Evolutionary conservation across 805 yeast genomes (phyloP).

Genomic region (Saccharomycopsis javanensis): DNA sequence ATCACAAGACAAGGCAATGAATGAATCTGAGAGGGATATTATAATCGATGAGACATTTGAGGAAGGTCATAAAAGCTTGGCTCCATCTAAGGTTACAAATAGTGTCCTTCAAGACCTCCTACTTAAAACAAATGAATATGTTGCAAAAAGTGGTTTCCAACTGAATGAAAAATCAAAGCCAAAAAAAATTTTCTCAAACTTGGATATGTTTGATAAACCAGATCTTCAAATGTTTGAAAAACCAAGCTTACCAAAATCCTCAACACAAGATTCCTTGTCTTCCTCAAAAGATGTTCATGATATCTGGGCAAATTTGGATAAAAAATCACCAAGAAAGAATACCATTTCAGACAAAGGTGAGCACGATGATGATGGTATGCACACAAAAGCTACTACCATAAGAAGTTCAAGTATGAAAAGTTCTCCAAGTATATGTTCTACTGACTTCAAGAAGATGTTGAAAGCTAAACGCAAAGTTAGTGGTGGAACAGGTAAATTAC

Average conservation of each 20-base stretch:
- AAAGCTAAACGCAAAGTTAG: constrained; percentile 22
- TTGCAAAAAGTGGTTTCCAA: constrained; percentile 12
- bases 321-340: neutral
- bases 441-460: constrained; percentile 34
- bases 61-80: constrained; percentile 6
- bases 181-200: constrained; percentile 10
- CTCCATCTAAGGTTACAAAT: constrained; percentile 12
- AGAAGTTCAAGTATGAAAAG: constrained; percentile 38
- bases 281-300: constrained; percentile 19
- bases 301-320: constrained; percentile 17
- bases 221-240: constrained; percentile 12
- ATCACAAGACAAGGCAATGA: constrained; percentile 10
- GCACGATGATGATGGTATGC: neutral
- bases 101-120: constrained; percentile 12
- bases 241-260: constrained; percentile 16
- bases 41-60: neutral
- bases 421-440: constrained; percentile 39
- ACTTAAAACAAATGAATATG: constrained; percentile 16
- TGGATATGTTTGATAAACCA: constrained; percentile 13
- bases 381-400: constrained; percentile 27
- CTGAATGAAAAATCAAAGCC: neutral
- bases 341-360: neutral
- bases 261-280: constrained; percentile 18
- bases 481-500: neutral
- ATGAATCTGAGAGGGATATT: neutral